phyloP scores from a whole-genome alignment of 768 basidiomycete species.

The Trichaptum fuscoviolaceum region DNA sequence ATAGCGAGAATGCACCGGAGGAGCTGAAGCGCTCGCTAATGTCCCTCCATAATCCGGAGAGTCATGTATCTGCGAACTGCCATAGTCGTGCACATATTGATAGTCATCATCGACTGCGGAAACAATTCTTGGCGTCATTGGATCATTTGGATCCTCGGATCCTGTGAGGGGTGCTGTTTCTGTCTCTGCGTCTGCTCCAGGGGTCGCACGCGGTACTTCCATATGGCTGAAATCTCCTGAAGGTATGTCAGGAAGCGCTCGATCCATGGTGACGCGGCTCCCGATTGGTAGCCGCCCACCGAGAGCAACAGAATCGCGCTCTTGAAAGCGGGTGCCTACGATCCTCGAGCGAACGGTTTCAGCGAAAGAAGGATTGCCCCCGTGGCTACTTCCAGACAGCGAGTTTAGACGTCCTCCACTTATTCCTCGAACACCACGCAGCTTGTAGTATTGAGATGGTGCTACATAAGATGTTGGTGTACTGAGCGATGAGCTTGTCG shows the following conservation, averaged over 20 bases:
- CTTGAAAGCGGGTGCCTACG: conserved; percentile 67
- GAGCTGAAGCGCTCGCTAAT: background rate
- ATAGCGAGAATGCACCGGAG: background rate
- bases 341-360: conserved; percentile 60
- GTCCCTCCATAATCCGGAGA: background rate
- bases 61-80: background rate
- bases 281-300: conserved; percentile 54
- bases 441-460: conserved; percentile 75
- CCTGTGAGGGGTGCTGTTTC: background rate
- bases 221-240: background rate
- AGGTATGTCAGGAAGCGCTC: background rate
- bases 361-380: conserved; percentile 41
- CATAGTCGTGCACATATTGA: background rate
- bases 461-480: conserved; percentile 75
- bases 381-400: conserved; percentile 30
- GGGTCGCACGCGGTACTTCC: background rate
- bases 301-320: conserved; percentile 53
- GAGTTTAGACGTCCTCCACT: conserved; percentile 46
- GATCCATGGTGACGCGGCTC: conserved; percentile 47
- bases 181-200: background rate
- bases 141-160: background rate
- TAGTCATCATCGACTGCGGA: background rate
- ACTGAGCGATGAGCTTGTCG: conserved; percentile 58
- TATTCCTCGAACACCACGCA: conserved; percentile 55
- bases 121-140: background rate